These are phyloP conservation scores for Gnetum montanum DNA, from an alignment of 75 land plant species.

Conservation along the genomic window DNA sequence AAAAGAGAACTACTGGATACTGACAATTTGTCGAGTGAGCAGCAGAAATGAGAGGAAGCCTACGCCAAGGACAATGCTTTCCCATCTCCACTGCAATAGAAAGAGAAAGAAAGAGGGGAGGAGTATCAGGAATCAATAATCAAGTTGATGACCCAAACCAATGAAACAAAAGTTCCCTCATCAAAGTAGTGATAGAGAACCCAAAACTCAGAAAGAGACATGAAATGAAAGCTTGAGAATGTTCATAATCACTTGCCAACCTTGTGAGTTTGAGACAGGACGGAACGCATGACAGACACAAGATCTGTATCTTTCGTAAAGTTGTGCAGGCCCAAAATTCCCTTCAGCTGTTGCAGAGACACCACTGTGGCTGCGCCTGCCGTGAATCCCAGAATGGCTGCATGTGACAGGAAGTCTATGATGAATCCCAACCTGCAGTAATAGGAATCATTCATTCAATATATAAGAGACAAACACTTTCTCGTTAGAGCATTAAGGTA, in stretches of 20 bases:
- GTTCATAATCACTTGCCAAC: constrained; percentile 14
- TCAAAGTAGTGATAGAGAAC: no score
- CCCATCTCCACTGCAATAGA: constrained; percentile 88
- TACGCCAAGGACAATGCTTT: constrained; percentile 54
- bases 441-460: no score
- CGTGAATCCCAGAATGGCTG: constrained; percentile 84
- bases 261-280: constrained; percentile 58
- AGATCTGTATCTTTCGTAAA: constrained; percentile 63
- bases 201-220: neutral
- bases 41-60: constrained; percentile 63
- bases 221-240: neutral
- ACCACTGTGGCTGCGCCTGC: constrained; percentile 72
- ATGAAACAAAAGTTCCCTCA: no score
- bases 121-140: neutral
- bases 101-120: constrained; percentile 2
- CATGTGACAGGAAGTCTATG: constrained; percentile 79
- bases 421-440: constrained; percentile 73
- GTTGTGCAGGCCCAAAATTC: constrained; percentile 49
- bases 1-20: neutral
- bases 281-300: constrained; percentile 63
- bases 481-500: no score
- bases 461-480: no score
- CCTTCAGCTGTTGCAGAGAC: constrained; percentile 74
- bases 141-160: neutral
- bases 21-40: constrained; percentile 43